These are phyloP conservation scores for Agroathelia rolfsii DNA, from an alignment of 1,284 basidiomycete genomes.

Conservation along the genomic window DNA sequence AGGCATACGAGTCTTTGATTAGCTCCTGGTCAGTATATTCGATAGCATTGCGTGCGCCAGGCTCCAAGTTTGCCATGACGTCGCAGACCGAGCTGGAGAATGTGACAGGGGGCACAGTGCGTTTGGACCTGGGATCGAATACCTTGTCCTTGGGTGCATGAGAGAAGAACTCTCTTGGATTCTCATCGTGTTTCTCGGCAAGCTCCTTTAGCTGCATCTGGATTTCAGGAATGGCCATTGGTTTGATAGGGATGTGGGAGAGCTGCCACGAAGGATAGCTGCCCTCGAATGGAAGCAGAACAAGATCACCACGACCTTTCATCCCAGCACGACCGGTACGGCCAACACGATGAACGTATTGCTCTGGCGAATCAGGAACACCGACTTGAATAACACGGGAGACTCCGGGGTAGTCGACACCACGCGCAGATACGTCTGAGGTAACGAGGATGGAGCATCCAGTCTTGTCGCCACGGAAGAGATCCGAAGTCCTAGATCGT, in stretches of 20 bases:
- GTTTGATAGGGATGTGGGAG: slow-evolving; percentile 62
- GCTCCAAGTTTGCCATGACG: slow-evolving; percentile 15
- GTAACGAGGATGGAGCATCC: slow-evolving; percentile 70
- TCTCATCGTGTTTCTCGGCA: slow-evolving; percentile 38
- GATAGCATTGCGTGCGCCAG: slow-evolving; percentile 27
- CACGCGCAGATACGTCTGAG: slow-evolving; percentile 86
- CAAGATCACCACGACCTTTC: slow-evolving; percentile 77
- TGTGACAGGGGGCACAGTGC: slow-evolving; percentile 10
- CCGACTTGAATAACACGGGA: slow-evolving; percentile 93
- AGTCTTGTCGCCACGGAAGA: slow-evolving; percentile 55
- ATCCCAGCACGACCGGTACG: slow-evolving; percentile 78
- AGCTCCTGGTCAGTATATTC: slow-evolving; percentile 43
- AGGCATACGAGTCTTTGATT: slow-evolving; percentile 57
- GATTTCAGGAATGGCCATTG: slow-evolving; percentile 43
- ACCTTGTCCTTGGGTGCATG: not conserved
- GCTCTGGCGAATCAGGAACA: slow-evolving; percentile 59
- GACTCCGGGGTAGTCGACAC: slow-evolving; percentile 85
- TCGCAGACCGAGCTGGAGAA: slow-evolving; percentile 14
- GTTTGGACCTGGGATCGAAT: slow-evolving; percentile 13
- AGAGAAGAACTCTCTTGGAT: slow-evolving; percentile 25
- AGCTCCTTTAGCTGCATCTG: slow-evolving; percentile 40
- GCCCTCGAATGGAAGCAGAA: slow-evolving; percentile 79
- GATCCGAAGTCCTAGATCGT: slow-evolving; percentile 56
- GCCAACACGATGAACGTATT: slow-evolving; percentile 90
- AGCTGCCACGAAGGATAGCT: slow-evolving; percentile 64